A percentile compares a stretch with the other conserved stretches of the same genome.
These are phyloP conservation scores for Lobosporangium transversale DNA, from an alignment of 192 early-diverging fungal species.

Conservation along the genomic window DNA sequence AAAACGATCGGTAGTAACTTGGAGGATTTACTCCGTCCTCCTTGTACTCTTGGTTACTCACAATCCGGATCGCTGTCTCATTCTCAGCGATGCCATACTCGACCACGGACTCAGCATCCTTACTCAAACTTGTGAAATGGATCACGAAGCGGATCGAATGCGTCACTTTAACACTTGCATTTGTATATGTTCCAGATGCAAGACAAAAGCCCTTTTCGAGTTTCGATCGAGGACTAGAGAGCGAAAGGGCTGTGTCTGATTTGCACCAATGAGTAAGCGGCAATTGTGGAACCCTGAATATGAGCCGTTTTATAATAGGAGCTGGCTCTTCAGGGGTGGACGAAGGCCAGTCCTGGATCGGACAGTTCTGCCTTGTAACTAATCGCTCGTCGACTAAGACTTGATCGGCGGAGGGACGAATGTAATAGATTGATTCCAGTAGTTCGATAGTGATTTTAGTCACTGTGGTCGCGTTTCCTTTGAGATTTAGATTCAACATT, in stretches of 20 bases:
- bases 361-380: conserved; percentile 46
- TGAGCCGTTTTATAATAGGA: conserved; percentile 23
- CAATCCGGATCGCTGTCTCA: conserved; percentile 25
- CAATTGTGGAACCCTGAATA: conserved; percentile 43
- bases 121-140: conserved; percentile 23
- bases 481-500: conserved; percentile 24
- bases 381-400: conserved; percentile 27
- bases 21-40: conserved; percentile 30
- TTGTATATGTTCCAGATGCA: conserved; percentile 15
- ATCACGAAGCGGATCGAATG: conserved; percentile 18
- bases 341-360: conserved; percentile 22
- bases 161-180: conserved; percentile 10
- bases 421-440: conserved; percentile 12
- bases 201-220: conserved; percentile 34
- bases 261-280: conserved; percentile 15
- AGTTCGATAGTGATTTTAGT: conserved; percentile 34
- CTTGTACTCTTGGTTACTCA: conserved; percentile 37
- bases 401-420: background rate
- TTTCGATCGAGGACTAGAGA: background rate
- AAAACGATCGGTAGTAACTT: conserved; percentile 47
- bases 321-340: conserved; percentile 28
- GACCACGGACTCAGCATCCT: background rate
- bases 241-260: background rate
- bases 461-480: conserved; percentile 27
- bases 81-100: conserved; percentile 16